A percentile compares a stretch with the other conserved stretches of the same genome.
Evolutionary conservation across 1,284 basidiomycete genomes (phyloP).

Genomic region (Vanrija pseudolonga): DNA sequence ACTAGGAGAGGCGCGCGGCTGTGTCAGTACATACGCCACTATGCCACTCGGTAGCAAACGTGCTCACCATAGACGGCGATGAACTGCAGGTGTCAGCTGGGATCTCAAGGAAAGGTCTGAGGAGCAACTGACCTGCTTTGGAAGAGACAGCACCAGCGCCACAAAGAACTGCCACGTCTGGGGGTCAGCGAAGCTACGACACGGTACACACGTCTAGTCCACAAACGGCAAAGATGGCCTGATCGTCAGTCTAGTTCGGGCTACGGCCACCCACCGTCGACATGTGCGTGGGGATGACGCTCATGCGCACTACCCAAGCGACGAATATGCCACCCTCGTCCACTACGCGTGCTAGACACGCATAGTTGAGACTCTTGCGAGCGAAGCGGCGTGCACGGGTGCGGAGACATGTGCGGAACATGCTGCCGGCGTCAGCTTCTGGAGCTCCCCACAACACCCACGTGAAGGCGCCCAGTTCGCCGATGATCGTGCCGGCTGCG

Average conservation of each 20-base stretch:
- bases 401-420: slow-evolving; percentile 45
- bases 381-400: slow-evolving; percentile 39
- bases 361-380: slow-evolving; percentile 44
- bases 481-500: slow-evolving; percentile 36
- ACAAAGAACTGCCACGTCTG: slow-evolving; percentile 38
- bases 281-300: slow-evolving; percentile 39
- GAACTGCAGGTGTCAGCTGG: slow-evolving; percentile 15
- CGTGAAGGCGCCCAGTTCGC: slow-evolving; percentile 43
- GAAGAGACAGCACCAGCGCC: slow-evolving; percentile 43
- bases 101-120: background rate
- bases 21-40: background rate
- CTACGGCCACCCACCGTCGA: slow-evolving; percentile 42
- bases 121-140: slow-evolving; percentile 36
- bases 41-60: background rate
- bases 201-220: slow-evolving; percentile 21
- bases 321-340: slow-evolving; percentile 45
- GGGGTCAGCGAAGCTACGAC: background rate
- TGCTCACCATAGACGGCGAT: slow-evolving; percentile 27
- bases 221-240: slow-evolving; percentile 38
- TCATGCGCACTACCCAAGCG: slow-evolving; percentile 35
- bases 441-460: slow-evolving; percentile 3
- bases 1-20: slow-evolving; percentile 5
- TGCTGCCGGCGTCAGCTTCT: slow-evolving; percentile 11
- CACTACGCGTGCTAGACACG: slow-evolving; percentile 40
- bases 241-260: slow-evolving; percentile 16